These are phyloP conservation scores for Daucus carota DNA, from an alignment of 129 eudicot species.

Conservation along the genomic window DNA sequence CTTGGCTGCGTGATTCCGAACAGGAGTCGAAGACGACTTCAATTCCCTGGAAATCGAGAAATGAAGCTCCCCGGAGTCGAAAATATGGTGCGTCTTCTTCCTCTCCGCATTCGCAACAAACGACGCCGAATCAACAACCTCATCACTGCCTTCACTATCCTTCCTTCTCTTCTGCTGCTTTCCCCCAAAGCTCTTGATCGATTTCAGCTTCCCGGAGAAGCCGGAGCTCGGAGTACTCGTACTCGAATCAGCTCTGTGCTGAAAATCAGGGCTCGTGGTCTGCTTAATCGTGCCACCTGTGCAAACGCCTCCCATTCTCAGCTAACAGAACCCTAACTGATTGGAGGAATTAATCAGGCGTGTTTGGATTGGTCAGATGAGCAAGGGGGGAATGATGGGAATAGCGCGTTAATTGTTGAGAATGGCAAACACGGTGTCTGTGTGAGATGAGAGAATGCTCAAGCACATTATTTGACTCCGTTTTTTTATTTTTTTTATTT, in stretches of 20 bases:
- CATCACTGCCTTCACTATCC: slow-evolving; percentile 15
- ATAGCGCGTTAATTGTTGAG: not conserved
- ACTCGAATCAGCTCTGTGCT: not conserved
- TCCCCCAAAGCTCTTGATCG: slow-evolving; percentile 40
- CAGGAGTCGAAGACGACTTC: slow-evolving; percentile 2
- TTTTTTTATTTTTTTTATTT: not conserved
- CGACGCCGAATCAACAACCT: slow-evolving; percentile 19
- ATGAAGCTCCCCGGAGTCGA: slow-evolving; percentile 5
- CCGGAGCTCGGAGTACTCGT: not conserved
- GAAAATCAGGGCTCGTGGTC: not conserved
- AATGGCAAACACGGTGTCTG: slow-evolving; percentile 5
- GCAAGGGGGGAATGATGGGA: not conserved
- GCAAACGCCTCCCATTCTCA: not conserved
- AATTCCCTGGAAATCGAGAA: slow-evolving; percentile 2
- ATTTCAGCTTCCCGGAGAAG: slow-evolving; percentile 2
- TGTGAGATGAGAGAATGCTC: not conserved
- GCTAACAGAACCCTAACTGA: not conserved
- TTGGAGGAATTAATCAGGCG: not conserved
- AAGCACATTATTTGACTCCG: not conserved
- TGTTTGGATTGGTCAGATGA: not conserved
- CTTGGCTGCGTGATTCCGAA: not conserved
- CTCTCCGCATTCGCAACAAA: not conserved
- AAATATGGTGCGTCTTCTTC: not conserved
- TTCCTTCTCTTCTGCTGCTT: slow-evolving; percentile 23
- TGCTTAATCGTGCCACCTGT: slow-evolving; percentile 2